Evolutionary conservation across 371 early-diverging fungal species (phyloP).

Genomic region (Phascolomyces articulosus): DNA sequence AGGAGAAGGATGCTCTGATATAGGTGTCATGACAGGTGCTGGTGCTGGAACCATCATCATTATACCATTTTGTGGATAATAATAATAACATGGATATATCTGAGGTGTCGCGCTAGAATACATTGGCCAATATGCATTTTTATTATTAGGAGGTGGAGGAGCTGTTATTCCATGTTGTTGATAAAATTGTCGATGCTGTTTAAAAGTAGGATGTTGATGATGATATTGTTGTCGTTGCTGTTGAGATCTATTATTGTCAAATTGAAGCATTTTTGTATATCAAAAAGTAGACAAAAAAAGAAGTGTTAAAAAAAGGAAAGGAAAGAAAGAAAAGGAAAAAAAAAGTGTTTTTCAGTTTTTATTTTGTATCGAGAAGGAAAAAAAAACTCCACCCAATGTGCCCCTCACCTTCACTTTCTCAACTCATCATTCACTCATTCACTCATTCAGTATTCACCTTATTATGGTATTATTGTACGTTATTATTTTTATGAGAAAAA

Average conservation of each 20-base stretch:
- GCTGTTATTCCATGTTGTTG: background rate
- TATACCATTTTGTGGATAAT: background rate
- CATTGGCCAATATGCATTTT: background rate
- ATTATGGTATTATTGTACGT: background rate
- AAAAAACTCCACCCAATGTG: background rate
- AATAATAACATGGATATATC: constrained; percentile 1
- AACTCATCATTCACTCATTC: background rate
- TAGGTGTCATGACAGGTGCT: constrained; percentile 2
- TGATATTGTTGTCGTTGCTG: background rate
- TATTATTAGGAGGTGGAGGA: background rate
- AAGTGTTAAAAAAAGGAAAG: background rate
- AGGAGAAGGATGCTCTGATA: background rate
- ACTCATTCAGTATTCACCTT: no score
- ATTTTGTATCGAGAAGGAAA: background rate
- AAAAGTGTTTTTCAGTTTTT: background rate
- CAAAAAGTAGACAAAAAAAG: background rate
- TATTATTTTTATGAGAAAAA: background rate
- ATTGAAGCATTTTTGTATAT: background rate
- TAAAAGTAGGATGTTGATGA: background rate
- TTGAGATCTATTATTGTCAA: background rate
- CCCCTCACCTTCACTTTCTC: background rate
- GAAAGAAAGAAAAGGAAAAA: background rate
- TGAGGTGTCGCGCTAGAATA: background rate
- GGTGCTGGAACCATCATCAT: constrained; percentile 3
- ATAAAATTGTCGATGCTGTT: background rate